phyloP scores from a whole-genome alignment of 2,329 filamentous ascomycete species.

The Ophiostoma ulmi region DNA sequence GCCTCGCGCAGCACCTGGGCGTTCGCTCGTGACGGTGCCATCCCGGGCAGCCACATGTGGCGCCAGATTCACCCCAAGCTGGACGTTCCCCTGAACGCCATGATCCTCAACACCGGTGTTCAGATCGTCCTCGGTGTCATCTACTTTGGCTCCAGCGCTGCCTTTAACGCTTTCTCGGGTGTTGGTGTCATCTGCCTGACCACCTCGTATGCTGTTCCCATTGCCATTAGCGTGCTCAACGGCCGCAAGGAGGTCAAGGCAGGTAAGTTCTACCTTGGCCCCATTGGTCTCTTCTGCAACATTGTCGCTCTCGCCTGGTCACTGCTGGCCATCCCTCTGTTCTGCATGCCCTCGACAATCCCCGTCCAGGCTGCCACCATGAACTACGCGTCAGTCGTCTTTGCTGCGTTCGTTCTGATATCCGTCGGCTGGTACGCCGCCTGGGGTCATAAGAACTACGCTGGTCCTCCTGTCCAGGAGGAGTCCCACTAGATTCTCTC shows the following conservation, averaged over 20 bases:
- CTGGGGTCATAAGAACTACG: constrained; percentile 16
- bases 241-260: constrained; percentile 14
- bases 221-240: constrained; percentile 14
- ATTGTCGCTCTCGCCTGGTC: constrained; percentile 12
- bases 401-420: constrained; percentile 9
- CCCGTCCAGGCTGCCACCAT: constrained; percentile 7
- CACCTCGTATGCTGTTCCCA: constrained; percentile 12
- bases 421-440: constrained; percentile 14
- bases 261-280: constrained; percentile 12
- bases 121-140: constrained; percentile 15
- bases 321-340: constrained; percentile 13
- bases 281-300: constrained; percentile 11
- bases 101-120: constrained; percentile 10
- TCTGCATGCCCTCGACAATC: constrained; percentile 15
- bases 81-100: constrained; percentile 13
- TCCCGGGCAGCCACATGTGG: constrained; percentile 15
- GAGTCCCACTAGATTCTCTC: constrained; percentile 3
- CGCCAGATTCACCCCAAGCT: constrained; percentile 11
- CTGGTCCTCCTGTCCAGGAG: constrained; percentile 3
- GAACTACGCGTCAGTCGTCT: constrained; percentile 16
- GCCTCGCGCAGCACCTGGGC: constrained; percentile 16
- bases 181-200: constrained; percentile 17
- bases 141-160: constrained; percentile 17
- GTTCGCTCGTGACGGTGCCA: constrained; percentile 9
- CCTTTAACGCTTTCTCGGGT: constrained; percentile 12